Conservation (phyloP, 176 grass and related monocot genomes). For the Musa schizocarpa region DNA sequence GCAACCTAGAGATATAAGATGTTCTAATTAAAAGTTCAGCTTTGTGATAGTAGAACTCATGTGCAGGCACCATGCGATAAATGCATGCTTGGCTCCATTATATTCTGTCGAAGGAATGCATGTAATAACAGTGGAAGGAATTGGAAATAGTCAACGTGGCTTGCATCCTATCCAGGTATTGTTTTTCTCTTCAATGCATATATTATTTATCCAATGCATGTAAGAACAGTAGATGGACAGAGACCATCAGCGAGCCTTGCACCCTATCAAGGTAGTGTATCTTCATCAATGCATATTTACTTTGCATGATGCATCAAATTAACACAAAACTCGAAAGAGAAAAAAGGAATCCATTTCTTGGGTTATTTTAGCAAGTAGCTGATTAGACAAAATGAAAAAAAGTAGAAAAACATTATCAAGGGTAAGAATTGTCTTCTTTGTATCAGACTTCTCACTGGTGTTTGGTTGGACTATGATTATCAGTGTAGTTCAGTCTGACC, state of each 20-base stretch:
- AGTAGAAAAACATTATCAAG: no score
- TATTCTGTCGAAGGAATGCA: conserved; percentile 98
- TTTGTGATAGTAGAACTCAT: background rate
- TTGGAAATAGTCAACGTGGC: conserved; percentile 63
- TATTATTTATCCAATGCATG: conserved; percentile 18
- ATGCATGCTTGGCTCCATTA: conserved; percentile 89
- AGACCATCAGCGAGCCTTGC: background rate
- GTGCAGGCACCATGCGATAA: conserved; percentile 88
- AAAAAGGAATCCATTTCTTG: background rate
- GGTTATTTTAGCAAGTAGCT: background rate
- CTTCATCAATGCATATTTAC: background rate
- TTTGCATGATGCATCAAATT: background rate
- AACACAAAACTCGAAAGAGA: background rate
- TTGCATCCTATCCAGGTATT: conserved; percentile 90
- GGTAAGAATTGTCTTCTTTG: no score
- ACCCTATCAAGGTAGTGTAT: background rate
- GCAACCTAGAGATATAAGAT: background rate
- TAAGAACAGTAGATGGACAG: background rate
- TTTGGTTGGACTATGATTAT: no score
- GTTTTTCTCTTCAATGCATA: conserved; percentile 19
- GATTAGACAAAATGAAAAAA: background rate
- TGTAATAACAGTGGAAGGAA: conserved; percentile 90
- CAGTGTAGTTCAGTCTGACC: no score
- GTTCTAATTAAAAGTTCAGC: background rate
- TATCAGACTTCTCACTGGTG: no score